Evolutionary conservation across 441 rosid species (phyloP).

Genomic region (Brassica balearica): DNA sequence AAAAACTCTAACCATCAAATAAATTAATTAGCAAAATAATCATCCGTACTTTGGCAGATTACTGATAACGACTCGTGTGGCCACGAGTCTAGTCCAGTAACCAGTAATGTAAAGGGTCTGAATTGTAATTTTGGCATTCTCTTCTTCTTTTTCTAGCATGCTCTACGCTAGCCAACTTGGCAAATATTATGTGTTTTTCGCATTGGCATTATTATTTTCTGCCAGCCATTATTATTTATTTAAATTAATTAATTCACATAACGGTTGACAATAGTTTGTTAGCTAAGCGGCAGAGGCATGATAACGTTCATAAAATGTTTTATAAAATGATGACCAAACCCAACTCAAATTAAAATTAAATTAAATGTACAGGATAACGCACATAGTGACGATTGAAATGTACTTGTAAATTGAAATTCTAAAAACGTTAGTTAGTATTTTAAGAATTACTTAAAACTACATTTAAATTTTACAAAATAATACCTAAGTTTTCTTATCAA

Average conservation of each 20-base stretch:
- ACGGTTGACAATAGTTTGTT: no score
- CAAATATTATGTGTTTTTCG: slow-evolving; percentile 21
- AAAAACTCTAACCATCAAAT: background rate
- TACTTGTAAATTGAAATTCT: no score
- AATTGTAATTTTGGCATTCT: slow-evolving; percentile 14
- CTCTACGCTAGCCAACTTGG: slow-evolving; percentile 41
- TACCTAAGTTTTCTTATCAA: background rate
- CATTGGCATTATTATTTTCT: slow-evolving; percentile 39
- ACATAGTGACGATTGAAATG: no score
- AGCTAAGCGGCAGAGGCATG: no score
- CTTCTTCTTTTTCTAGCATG: slow-evolving; percentile 26
- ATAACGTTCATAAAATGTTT: no score
- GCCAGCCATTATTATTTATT: slow-evolving; percentile 32
- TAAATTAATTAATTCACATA: background rate
- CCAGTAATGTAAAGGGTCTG: slow-evolving; percentile 4
- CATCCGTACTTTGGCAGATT: slow-evolving; percentile 15
- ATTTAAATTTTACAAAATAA: background rate
- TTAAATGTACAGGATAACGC: no score
- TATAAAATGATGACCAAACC: no score
- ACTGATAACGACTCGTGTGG: slow-evolving; percentile 32
- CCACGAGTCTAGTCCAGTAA: slow-evolving; percentile 29
- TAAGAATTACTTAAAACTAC: background rate
- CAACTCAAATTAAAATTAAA: no score
- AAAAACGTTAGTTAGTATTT: no score
- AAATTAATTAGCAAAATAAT: slow-evolving; percentile 21